Conservation (phyloP, 2,329 filamentous ascomycete genomes). For the Colletotrichum endophyticum region DNA sequence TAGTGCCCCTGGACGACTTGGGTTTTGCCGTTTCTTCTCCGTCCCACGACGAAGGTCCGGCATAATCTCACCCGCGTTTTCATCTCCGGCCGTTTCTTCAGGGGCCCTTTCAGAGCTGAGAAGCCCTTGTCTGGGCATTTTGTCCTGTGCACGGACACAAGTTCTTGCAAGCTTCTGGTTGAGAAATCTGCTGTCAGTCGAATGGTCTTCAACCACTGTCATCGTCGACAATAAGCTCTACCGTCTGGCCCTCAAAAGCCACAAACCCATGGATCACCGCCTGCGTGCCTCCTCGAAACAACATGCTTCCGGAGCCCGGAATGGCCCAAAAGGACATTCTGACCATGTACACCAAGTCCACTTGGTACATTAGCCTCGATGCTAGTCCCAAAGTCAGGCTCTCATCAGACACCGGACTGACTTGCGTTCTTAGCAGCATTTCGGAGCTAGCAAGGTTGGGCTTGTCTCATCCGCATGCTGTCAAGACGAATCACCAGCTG, state of each 20-base stretch:
- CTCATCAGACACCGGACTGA: neutral
- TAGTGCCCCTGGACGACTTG: neutral
- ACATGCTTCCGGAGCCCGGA: neutral
- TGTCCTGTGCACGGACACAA: neutral
- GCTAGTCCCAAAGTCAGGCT: neutral
- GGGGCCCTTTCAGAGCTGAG: neutral
- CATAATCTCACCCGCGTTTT: neutral
- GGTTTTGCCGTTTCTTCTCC: neutral
- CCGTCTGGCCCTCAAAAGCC: neutral
- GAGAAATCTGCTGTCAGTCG: neutral
- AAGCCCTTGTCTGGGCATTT: neutral
- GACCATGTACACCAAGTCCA: slow-evolving; percentile 1
- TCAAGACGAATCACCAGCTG: slow-evolving; percentile 7
- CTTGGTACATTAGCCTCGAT: slow-evolving; percentile 1
- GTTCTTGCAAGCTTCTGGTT: neutral
- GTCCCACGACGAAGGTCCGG: neutral
- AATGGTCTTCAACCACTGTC: neutral
- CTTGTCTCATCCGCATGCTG: slow-evolving; percentile 6
- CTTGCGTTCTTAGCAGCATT: neutral
- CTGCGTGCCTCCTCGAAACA: neutral
- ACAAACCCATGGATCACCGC: neutral
- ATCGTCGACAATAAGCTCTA: neutral
- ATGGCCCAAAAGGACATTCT: neutral
- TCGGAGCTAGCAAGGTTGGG: slow-evolving; percentile 10
- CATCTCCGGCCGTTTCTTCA: neutral